These are phyloP conservation scores for Moringa oleifera DNA, from an alignment of 345 rosid species.

Conservation along the genomic window DNA sequence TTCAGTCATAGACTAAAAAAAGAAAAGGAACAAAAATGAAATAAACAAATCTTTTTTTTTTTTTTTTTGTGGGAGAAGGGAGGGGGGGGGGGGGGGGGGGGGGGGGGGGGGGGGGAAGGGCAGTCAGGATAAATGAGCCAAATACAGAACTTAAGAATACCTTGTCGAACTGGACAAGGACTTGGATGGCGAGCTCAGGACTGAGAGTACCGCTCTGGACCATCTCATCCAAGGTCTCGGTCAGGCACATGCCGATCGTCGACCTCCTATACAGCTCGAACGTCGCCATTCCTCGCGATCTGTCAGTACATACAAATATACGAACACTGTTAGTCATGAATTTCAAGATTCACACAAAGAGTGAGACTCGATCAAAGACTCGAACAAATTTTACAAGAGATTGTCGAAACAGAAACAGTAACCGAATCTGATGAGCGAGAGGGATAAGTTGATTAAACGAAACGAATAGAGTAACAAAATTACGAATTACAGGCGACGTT, in stretches of 20 bases:
- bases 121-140: background rate
- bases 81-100: too few relatives aligned
- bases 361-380: constrained; percentile 1
- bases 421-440: constrained; percentile 7
- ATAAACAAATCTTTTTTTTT: background rate
- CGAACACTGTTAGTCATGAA: constrained; percentile 4
- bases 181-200: constrained; percentile 95
- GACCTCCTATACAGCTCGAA: constrained; percentile 96
- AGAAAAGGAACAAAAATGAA: background rate
- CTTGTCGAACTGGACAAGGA: constrained; percentile 96
- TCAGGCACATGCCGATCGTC: constrained; percentile 95
- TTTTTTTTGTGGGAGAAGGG: too few relatives aligned
- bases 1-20: constrained; percentile 87
- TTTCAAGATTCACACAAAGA: background rate
- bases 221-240: constrained; percentile 96
- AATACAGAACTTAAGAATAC: constrained; percentile 22
- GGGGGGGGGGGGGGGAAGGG: too few relatives aligned
- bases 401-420: constrained; percentile 2
- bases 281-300: constrained; percentile 68
- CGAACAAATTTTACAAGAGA: constrained; percentile 1
- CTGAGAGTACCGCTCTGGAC: constrained; percentile 80
- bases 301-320: constrained; percentile 11
- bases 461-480: constrained; percentile 3
- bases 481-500: constrained; percentile 31
- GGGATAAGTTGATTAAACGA: background rate